Base-by-base conservation (phyloP, 257 asterid genomes). In the Lycium barbarum region DNA sequence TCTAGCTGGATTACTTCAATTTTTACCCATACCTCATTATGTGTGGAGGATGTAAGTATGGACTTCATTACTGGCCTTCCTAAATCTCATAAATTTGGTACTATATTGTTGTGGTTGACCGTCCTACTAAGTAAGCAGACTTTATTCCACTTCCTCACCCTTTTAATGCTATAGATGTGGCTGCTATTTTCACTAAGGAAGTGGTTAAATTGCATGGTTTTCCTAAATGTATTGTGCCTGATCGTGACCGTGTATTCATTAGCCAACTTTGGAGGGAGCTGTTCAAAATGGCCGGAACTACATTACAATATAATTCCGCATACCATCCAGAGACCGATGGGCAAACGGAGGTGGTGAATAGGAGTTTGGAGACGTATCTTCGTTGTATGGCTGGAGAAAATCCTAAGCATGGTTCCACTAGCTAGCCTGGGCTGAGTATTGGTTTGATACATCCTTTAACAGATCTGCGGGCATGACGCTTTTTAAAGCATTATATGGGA, bases 1-100 rank as follows among this genome's bases (percentile, higher is more conserved):
- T 36, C 78, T 26, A 0, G 7, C 7, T 0, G 13, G 26, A 4
- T 68, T 36, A 68, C 51, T 68, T 11, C 53, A 38, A 38, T 13
- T 51, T 68, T 68, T 68, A 3, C 53, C 53, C 3, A 68, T 7
- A 38, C 78, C 51, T 7, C 78, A 15, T 7, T 14, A 38, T 15
- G 78, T 68, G 78, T 68, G 26, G 78, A 38, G 49, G 14, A 36
- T 68, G 6, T 68, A 68, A 68, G 26, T 68, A 36, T 68, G 78
- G 14, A 36, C 4, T 68, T 15, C 7, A 68, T 68, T 68, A 68
- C 26, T 15, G 13, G 53, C 17, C 78, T 68, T 68, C 78, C 53
- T 36, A 68, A 68, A 68, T 68, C 14, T 13, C 78, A 68, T 38
- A 15, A 18, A 7, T 8, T 35, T 36, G 53, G 38, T 38, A 68